Percentiles rank a stretch among this genome's conserved stretches.
Evolutionary conservation across 139 green algal species (phyloP).

Genomic region (Bryopsis sp.): DNA sequence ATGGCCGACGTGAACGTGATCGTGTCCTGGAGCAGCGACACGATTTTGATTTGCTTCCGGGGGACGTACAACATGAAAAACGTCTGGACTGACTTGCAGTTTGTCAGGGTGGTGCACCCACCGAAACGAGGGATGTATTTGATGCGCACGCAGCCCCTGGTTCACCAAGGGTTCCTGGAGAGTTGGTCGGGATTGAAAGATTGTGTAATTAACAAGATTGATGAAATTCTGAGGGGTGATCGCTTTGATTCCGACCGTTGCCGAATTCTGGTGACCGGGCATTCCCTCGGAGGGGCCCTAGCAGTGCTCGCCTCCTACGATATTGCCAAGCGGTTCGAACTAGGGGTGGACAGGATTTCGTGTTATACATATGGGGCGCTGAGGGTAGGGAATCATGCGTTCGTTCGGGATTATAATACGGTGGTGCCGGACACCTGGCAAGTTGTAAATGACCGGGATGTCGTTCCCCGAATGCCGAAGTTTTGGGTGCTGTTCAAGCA

Average conservation of each 20-base stretch:
- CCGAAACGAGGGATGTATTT: background rate
- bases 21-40: background rate
- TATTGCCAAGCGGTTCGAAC: background rate
- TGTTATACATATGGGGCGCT: slow-evolving; percentile 33
- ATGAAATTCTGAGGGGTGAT: slow-evolving; percentile 4
- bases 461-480: slow-evolving; percentile 24
- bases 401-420: slow-evolving; percentile 24
- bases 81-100: background rate
- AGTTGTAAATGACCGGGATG: slow-evolving; percentile 21
- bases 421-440: slow-evolving; percentile 22
- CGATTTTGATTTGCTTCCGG: background rate
- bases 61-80: background rate
- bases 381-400: slow-evolving; percentile 27
- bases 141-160: background rate
- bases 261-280: slow-evolving; percentile 28
- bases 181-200: slow-evolving; percentile 8
- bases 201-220: background rate
- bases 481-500: slow-evolving; percentile 42
- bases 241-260: background rate
- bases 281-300: slow-evolving; percentile 29
- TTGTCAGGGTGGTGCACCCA: background rate
- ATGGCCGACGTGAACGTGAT: background rate
- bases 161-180: background rate
- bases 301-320: slow-evolving; percentile 22
- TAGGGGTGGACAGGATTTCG: slow-evolving; percentile 9